Base-by-base conservation (phyloP, 1,284 basidiomycete genomes). In the Ceratobasidium sp. region DNA sequence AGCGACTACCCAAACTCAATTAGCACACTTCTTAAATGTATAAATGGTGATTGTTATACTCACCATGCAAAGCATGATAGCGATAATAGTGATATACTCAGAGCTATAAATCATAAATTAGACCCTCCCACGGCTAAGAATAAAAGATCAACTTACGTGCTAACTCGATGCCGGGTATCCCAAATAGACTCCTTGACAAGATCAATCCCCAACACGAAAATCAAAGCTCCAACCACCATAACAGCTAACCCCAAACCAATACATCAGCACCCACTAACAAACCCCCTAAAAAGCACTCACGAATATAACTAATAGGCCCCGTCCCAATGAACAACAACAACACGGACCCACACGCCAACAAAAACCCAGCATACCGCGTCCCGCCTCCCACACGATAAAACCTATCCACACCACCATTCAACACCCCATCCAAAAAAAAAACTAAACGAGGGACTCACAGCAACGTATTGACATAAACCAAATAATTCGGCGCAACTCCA, bases 341-440 rank as follows among this genome's bases (percentile, higher is more conserved):
- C 1, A 87, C 84, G 0, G 94, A 98, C 1, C 90, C 92, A 1
- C 88, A 82, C 0, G 94, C 96, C 6, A 99, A 90, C 84, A 99
- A 85, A 76, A 98, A 89, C 0, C 96, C 95, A 3, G 96, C 90
- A 17, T 96, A 83, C 17, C 96, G 87, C 1, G 91, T 96, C 14
- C 88, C 90, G 5, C 97, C 97, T 1, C 97, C 97, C 9, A 98
- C 94, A 44, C 96, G 93, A 84, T 98, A 98, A 84, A 99, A 95
- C 78, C 92, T 93, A 64, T 2, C n/a, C 27, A 62, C 4, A 8
- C 75, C 59, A 11, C 75, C 27, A 14, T 24, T 29, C 29, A 56
- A 31, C 29, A 44, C 71, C 6, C 36, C 66, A 45, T 27, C 1
- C 15, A 59, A 19, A 11, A 50, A 33, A 50, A 11, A 19, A 5